Base-by-base conservation (phyloP, 2,329 filamentous ascomycete species). In the Claviceps purpurea region DNA sequence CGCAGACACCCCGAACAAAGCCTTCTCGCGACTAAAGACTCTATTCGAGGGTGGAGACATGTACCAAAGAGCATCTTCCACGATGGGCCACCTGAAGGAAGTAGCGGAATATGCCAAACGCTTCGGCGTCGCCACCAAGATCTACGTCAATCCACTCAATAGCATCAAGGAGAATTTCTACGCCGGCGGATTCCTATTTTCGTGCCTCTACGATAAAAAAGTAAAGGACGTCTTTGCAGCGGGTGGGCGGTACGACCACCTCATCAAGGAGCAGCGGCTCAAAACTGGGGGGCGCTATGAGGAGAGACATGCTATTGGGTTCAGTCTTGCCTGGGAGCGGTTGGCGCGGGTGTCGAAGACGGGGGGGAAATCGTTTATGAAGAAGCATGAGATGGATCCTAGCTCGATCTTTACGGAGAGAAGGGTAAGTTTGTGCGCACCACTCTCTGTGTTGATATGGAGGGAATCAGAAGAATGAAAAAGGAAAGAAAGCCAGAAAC, bases 141-240 rank as follows among this genome's bases (percentile, higher is more conserved):
- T 95, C 30, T 94, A 90, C 61, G 75, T 97, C 58, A 87, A 82
- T 57, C 90, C 91, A 0, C 74, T 98, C 6, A 87, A 84, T 62
- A 94, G 87, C 65, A 79, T 94, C 61, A 95, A 95, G 62, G 90
- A 96, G 63, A 86, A 84, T 52, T 96, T 97, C 64, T 98, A 93
- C 66, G 74, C 79, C 18, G 85, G 86, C 1, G 90, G 90, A 7
- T 74, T 97, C 30, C 73, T 97, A 44, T 97, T 98, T 64, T 87
- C 94, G 55, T 96, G 89, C 61, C 71, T 96, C 2, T 89, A 90
- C 57, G 91, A 97, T 64, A 83, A 79, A 56, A 94, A 89, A 64
- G 79, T 84, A 55, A 83, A 79, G 59, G 85, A 93, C 59, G 87
- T 97, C 0, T 89, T 97, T 62, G 93, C 91, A 5, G 93, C 90